These are phyloP conservation scores for Backusella tarrabulga DNA, from an alignment of 192 early-diverging fungal species.

Conservation along the genomic window DNA sequence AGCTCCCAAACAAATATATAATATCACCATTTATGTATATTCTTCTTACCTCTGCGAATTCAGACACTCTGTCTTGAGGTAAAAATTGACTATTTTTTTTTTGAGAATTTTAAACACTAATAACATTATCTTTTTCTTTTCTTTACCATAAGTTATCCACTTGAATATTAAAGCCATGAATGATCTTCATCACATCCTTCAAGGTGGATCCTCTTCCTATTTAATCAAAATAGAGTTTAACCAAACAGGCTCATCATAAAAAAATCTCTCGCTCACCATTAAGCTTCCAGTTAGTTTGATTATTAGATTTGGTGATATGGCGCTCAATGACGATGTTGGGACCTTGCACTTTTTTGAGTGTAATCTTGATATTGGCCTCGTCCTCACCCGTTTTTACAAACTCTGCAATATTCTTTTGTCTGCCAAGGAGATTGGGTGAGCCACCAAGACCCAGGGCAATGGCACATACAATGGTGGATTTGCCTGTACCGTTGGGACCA, in stretches of 20 bases:
- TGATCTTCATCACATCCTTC: conserved; percentile 62
- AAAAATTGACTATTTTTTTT: conserved; percentile 75
- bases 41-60: conserved; percentile 76
- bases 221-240: background rate
- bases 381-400: conserved; percentile 90
- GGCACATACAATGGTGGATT: conserved; percentile 93
- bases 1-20: background rate
- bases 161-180: conserved; percentile 75
- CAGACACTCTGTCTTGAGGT: conserved; percentile 92
- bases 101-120: background rate
- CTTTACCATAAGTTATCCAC: conserved; percentile 92
- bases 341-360: conserved; percentile 55
- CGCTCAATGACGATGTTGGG: conserved; percentile 58
- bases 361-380: conserved; percentile 82
- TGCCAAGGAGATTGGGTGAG: conserved; percentile 67
- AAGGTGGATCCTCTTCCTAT: conserved; percentile 58
- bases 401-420: conserved; percentile 87
- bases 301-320: conserved; percentile 59
- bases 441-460: conserved; percentile 94
- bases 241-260: background rate
- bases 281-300: conserved; percentile 74
- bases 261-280: conserved; percentile 57
- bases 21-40: background rate
- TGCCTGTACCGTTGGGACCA: conserved; percentile 96
- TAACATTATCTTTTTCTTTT: background rate